Conservation (phyloP, 116 monocot genomes). For the Phalaenopsis hybrid region DNA sequence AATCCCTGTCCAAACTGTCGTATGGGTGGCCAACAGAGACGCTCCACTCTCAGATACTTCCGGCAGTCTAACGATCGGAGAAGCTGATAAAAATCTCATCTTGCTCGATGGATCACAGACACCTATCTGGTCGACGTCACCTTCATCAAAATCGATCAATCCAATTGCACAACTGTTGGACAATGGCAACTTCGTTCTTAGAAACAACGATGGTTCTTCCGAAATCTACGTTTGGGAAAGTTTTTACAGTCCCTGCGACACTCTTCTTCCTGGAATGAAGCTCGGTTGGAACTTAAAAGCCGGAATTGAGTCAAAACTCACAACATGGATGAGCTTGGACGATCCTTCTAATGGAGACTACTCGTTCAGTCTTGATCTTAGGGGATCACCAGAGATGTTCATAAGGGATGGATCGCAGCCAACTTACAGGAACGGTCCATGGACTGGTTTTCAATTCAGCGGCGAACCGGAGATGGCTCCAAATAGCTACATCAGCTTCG, state of each 20-base stretch:
- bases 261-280: constrained; percentile 31
- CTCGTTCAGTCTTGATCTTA: constrained; percentile 20
- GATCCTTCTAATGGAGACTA: constrained; percentile 13
- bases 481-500: constrained; percentile 11
- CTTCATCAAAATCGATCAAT: too few species aligned
- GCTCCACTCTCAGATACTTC: background rate
- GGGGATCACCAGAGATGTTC: constrained; percentile 25
- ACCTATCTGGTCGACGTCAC: too few species aligned
- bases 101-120: too few species aligned
- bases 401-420: background rate
- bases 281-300: constrained; percentile 20
- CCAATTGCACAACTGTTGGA: constrained; percentile 16
- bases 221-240: background rate
- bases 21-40: constrained; percentile 34
- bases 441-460: constrained; percentile 29
- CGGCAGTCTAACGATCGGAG: constrained; percentile 10
- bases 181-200: constrained; percentile 8
- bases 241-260: constrained; percentile 11
- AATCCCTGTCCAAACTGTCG: constrained; percentile 6
- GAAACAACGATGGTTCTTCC: too few species aligned
- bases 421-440: constrained; percentile 24
- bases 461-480: constrained; percentile 25
- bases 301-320: constrained; percentile 15
- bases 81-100: too few species aligned
- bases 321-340: constrained; percentile 13